Evolutionary conservation across 202 grass and related monocot species (phyloP).

Genomic region (Setaria italica): DNA sequence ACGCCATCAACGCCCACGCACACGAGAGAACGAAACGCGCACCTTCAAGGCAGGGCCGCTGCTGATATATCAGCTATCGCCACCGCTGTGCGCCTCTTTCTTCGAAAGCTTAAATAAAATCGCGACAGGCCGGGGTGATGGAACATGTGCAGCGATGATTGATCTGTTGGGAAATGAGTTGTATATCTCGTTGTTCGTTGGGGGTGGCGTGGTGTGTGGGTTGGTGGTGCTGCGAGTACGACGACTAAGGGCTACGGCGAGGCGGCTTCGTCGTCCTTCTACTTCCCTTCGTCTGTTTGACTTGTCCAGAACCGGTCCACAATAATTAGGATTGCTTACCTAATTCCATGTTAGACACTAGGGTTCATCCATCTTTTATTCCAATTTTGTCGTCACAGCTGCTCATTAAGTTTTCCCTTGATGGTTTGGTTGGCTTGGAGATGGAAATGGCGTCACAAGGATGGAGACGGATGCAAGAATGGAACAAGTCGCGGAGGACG

Average conservation of each 20-base stretch:
- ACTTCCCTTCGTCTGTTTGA: conserved; percentile 27
- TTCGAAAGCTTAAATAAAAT: conserved; percentile 13
- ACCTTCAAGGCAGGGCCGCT: neutral
- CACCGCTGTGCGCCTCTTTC: neutral
- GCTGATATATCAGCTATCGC: conserved; percentile 16
- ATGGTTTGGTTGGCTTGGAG: conserved; percentile 24
- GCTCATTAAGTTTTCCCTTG: conserved; percentile 6
- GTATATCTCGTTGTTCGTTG: conserved; percentile 37
- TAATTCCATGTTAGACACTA: conserved; percentile 47
- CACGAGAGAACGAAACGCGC: neutral
- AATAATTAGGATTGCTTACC: conserved; percentile 45
- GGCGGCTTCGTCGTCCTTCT: conserved; percentile 6
- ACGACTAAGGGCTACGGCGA: neutral
- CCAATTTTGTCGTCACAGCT: neutral
- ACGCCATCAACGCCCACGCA: conserved; percentile 43
- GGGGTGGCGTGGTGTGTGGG: neutral
- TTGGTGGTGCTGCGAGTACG: neutral
- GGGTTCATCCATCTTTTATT: neutral
- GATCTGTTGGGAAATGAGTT: conserved; percentile 16
- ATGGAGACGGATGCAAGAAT: conserved; percentile 21
- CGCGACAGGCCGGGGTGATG: conserved; percentile 9
- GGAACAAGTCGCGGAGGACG: conserved; percentile 33
- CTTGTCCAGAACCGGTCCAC: conserved; percentile 1
- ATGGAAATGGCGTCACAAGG: conserved; percentile 13
- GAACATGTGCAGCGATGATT: conserved; percentile 48